Evolutionary conservation across 176 grass and related monocot genomes (phyloP), one percentile per base, ranked within the genome.

Genomic region (Oryza coarctata): DNA sequence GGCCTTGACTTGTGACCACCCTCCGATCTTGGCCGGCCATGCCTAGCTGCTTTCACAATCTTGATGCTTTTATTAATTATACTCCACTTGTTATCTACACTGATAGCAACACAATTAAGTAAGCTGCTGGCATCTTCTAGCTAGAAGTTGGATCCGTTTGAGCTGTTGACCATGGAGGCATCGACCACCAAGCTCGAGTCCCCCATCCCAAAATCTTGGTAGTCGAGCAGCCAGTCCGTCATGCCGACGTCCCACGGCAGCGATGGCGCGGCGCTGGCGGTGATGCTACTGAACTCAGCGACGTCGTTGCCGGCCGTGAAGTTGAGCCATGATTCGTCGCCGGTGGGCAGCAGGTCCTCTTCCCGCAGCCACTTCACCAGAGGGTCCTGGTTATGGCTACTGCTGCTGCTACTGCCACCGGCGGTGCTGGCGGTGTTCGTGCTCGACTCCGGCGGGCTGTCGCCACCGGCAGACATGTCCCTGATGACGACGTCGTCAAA

Each of bases 171-270:
- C 77, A 90, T 76, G 41, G 38, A 83, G 58, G 27, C 41, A 71
- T 86, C 76, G 1, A 79, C 64, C 63, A 47, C 36, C 28, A 58
- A 58, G 83, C 8, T 82, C 9, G 74, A 86, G 44, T 86, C 88
- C 41, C 74, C 86, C 58, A 85, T 81, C 35, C 78, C 90, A 84
- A 84, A 88, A 77, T 83, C 64, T 85, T 88, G 86, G 73, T 91
- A 98, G 75, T 98, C 95, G 27, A 95, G 86, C 36, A 98, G 78
- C 95, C 95, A 98, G 25, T 98, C 88, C 5, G 67, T 85, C 34
- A 64, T 49, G 60, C 87, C 80, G 23, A 35, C 31, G 33, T 82
- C 74, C 94, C 94, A 97, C 1, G 84, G 69, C 83, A 83, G 78
- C 82, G 35, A 30, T 29, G 2, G 32, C 38, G 49, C 39, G 7